Conservation (phyloP, 441 rosid genomes). For the Adansonia rubrostipa region DNA sequence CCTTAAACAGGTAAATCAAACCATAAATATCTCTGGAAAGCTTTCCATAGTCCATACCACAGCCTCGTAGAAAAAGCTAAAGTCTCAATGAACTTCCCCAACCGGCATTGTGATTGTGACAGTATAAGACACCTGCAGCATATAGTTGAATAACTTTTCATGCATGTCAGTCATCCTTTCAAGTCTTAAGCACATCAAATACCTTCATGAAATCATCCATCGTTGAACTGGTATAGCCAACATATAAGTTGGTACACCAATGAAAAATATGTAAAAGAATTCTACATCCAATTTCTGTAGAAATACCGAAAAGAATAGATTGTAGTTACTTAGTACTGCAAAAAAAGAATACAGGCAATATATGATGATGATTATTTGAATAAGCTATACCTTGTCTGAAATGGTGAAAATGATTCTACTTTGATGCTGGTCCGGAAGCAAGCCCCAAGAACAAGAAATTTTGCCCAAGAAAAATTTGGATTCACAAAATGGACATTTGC, state of each 20-base stretch:
- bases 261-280: neutral
- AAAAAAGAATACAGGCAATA: constrained; percentile 15
- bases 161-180: constrained; percentile 21
- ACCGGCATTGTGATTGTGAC: constrained; percentile 47
- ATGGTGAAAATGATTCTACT: constrained; percentile 75
- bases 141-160: constrained; percentile 31
- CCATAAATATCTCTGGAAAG: constrained; percentile 16
- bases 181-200: constrained; percentile 21
- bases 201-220: neutral
- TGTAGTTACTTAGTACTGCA: neutral
- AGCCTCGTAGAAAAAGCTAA: constrained; percentile 78
- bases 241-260: constrained; percentile 6
- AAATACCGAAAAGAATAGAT: constrained; percentile 2
- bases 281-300: constrained; percentile 16
- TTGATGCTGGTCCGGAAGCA: constrained; percentile 78
- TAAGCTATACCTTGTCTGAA: constrained; percentile 63
- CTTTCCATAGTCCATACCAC: constrained; percentile 52
- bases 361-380: constrained; percentile 14
- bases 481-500: constrained; percentile 83
- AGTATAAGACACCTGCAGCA: constrained; percentile 65
- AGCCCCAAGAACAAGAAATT: constrained; percentile 76
- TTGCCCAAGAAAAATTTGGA: constrained; percentile 73
- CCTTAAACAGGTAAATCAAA: constrained; percentile 4
- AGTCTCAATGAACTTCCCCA: constrained; percentile 71
- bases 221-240: neutral